Percentiles rank a stretch among this genome's conserved stretches.
These are phyloP conservation scores for Alternaria rosae DNA, from an alignment of 2,329 filamentous ascomycete genomes.

Conservation along the genomic window DNA sequence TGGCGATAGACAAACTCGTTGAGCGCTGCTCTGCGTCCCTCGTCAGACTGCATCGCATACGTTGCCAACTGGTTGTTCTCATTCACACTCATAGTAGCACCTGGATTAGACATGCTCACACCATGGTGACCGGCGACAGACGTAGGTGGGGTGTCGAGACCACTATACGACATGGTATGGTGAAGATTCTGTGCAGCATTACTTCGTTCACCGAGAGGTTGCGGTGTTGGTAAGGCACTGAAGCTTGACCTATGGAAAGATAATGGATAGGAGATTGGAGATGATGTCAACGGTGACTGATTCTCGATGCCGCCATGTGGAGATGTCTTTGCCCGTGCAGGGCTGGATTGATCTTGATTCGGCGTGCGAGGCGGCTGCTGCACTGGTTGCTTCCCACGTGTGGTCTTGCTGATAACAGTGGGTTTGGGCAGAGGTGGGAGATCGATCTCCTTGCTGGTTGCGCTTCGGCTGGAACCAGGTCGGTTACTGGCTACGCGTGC, in stretches of 20 bases:
- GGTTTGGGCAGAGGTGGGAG: constrained; percentile 49
- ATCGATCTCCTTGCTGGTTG: constrained; percentile 26
- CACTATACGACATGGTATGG: not conserved
- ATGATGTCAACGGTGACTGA: constrained; percentile 10
- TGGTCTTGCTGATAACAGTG: constrained; percentile 30
- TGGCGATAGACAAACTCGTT: constrained; percentile 61
- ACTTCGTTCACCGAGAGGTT: constrained; percentile 25
- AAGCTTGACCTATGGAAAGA: constrained; percentile 12
- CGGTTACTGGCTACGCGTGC: constrained; percentile 21
- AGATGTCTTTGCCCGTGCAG: constrained; percentile 1
- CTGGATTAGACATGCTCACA: not conserved
- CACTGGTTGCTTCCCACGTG: constrained; percentile 6
- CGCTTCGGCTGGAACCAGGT: constrained; percentile 27
- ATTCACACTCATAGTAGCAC: not conserved
- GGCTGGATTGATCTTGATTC: constrained; percentile 6
- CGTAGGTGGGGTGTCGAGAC: constrained; percentile 13
- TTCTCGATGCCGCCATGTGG: constrained; percentile 12
- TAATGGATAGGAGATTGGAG: constrained; percentile 19
- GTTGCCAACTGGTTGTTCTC: constrained; percentile 23
- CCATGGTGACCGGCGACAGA: constrained; percentile 3
- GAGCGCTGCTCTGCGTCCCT: constrained; percentile 53
- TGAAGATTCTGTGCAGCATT: constrained; percentile 12
- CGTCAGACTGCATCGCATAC: constrained; percentile 51
- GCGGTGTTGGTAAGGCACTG: constrained; percentile 24
- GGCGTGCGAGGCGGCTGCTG: constrained; percentile 14